phyloP scores from a whole-genome alignment of 2,329 filamentous ascomycete species.

The Parastagonospora avenae region DNA sequence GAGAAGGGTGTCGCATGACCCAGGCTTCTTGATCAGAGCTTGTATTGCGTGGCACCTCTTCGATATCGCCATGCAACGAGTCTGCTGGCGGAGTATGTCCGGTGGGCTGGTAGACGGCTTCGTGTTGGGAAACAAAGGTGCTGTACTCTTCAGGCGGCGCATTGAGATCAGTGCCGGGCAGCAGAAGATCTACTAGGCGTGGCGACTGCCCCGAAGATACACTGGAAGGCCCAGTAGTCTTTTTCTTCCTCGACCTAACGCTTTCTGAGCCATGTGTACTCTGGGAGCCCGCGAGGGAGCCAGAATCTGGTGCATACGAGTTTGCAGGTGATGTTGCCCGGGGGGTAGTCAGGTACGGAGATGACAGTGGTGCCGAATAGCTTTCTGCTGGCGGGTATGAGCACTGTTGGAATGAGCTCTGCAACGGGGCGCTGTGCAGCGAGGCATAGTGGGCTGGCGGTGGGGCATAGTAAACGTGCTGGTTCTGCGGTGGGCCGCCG shows the following conservation, averaged over 20 bases:
- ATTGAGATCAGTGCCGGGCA: conserved; percentile 56
- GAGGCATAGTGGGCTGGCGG: conserved; percentile 13
- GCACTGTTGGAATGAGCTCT: conserved; percentile 15
- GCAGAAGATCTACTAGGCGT: conserved; percentile 53
- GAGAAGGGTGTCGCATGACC: conserved; percentile 47
- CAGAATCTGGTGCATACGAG: conserved; percentile 42
- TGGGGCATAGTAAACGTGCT: conserved; percentile 15
- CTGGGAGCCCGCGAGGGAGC: conserved; percentile 40
- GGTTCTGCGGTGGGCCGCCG: conserved; percentile 4
- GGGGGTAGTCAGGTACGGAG: conserved; percentile 30
- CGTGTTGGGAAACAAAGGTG: conserved; percentile 41
- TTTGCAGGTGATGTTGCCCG: conserved; percentile 37
- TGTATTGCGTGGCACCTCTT: conserved; percentile 58
- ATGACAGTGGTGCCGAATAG: conserved; percentile 20
- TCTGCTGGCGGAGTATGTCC: conserved; percentile 36
- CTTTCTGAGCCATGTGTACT: conserved; percentile 47
- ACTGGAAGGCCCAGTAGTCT: conserved; percentile 40
- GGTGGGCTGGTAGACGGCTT: conserved; percentile 40
- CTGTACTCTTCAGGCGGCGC: conserved; percentile 47
- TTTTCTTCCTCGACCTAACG: conserved; percentile 27
- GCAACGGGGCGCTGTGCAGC: conserved; percentile 12
- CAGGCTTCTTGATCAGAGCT: conserved; percentile 40
- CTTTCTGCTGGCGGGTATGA: conserved; percentile 11
- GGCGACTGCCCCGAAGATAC: conserved; percentile 55
- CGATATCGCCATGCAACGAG: conserved; percentile 55